Conservation (phyloP, 352 stramenopile species). For the Globisporangium echinulatum region DNA sequence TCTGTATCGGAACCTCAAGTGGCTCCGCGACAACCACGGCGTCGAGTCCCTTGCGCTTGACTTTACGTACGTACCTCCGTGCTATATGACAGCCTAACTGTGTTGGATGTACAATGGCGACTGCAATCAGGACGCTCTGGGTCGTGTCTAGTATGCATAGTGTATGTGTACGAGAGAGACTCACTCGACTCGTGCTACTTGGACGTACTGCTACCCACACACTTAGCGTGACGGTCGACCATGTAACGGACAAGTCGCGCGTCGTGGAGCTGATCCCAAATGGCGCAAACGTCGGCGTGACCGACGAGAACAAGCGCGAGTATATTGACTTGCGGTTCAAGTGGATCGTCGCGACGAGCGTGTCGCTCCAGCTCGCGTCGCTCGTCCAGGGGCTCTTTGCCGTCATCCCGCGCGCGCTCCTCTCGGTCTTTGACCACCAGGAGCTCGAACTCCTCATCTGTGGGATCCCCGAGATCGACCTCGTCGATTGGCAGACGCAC, state of each 20-base stretch:
- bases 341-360: constrained; percentile 76
- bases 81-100: too few species aligned
- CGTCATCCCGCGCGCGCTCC: constrained; percentile 91
- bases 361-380: constrained; percentile 88
- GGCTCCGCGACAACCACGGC: constrained; percentile 70
- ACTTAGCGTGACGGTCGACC: constrained; percentile 61
- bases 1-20: constrained; percentile 82
- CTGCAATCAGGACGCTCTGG: too few species aligned
- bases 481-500: constrained; percentile 94
- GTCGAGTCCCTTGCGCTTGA: constrained; percentile 76
- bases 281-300: constrained; percentile 92
- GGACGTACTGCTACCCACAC: too few species aligned
- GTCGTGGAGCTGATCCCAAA: constrained; percentile 94
- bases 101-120: too few species aligned
- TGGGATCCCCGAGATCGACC: constrained; percentile 96
- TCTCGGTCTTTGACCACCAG: constrained; percentile 95
- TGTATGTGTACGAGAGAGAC: too few species aligned
- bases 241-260: constrained; percentile 67
- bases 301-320: constrained; percentile 95
- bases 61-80: constrained; percentile 55
- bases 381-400: constrained; percentile 96
- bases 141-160: too few species aligned
- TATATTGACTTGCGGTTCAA: constrained; percentile 93
- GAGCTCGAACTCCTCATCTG: constrained; percentile 98
- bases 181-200: too few species aligned